Percentiles rank a stretch among this genome's conserved stretches.
Evolutionary conservation across 2,329 filamentous ascomycete genomes (phyloP).

Genomic region (Dothistroma septosporum): DNA sequence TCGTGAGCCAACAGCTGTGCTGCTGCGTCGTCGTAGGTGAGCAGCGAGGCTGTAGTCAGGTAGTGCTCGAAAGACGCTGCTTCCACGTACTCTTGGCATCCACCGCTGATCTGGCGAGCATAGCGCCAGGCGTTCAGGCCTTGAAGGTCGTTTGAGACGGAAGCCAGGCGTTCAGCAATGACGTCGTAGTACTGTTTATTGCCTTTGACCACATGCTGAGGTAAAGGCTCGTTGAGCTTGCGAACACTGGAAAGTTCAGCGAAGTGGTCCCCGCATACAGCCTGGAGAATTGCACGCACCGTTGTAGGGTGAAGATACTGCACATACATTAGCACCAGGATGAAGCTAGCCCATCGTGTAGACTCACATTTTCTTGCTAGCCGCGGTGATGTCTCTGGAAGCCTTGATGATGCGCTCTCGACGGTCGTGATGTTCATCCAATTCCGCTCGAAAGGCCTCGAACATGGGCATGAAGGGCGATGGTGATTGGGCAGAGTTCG

Average conservation of each 20-base stretch:
- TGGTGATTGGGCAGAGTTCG: conserved; percentile 33
- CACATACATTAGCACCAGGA: conserved; percentile 19
- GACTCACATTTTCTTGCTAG: conserved; percentile 91
- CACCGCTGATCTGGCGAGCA: conserved; percentile 67
- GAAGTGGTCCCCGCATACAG: neutral
- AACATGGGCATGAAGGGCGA: conserved; percentile 67
- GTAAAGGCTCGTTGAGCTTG: conserved; percentile 56
- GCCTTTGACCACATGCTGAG: conserved; percentile 65
- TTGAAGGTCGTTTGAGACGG: conserved; percentile 68
- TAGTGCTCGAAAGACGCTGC: conserved; percentile 87
- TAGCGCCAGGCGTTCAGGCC: conserved; percentile 82
- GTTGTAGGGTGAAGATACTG: conserved; percentile 80
- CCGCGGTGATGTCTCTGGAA: conserved; percentile 84
- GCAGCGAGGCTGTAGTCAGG: conserved; percentile 69
- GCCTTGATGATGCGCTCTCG: conserved; percentile 86
- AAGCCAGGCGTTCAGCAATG: conserved; percentile 65
- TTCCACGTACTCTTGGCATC: conserved; percentile 92
- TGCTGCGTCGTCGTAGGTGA: conserved; percentile 61
- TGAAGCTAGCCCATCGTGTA: conserved; percentile 16
- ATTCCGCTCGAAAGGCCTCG: conserved; percentile 74
- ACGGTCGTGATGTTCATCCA: conserved; percentile 92
- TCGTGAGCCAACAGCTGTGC: conserved; percentile 37
- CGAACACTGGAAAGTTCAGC: conserved; percentile 55
- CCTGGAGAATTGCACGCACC: conserved; percentile 43
- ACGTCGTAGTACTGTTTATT: conserved; percentile 64